A percentile compares a stretch with the other conserved stretches of the same genome.
These are phyloP conservation scores for Aspergillus cavernicola DNA, from an alignment of 495 filamentous ascomycete genomes.

Conservation along the genomic window DNA sequence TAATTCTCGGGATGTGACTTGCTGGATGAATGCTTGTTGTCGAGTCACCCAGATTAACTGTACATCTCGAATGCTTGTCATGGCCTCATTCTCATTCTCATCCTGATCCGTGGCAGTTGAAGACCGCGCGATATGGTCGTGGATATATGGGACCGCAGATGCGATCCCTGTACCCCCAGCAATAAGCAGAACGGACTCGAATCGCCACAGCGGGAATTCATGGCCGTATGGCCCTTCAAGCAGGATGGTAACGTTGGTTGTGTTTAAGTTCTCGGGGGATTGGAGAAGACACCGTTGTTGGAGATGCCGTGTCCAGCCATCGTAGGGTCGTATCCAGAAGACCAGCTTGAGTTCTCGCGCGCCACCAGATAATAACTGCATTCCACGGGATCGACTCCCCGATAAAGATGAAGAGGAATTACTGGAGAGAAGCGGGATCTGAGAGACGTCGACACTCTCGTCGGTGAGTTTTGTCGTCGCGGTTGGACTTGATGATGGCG, in stretches of 20 bases:
- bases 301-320: constrained; percentile 47
- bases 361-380: background rate
- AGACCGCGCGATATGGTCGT: constrained; percentile 31
- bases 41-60: constrained; percentile 42
- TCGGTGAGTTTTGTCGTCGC: too few relatives aligned
- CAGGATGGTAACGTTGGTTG: constrained; percentile 33
- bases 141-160: constrained; percentile 50
- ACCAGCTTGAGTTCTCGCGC: constrained; percentile 20
- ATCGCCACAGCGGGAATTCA: constrained; percentile 43
- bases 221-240: constrained; percentile 61
- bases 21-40: constrained; percentile 31
- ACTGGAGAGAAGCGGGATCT: constrained; percentile 34
- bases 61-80: constrained; percentile 24
- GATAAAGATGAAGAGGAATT: background rate
- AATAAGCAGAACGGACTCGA: constrained; percentile 52
- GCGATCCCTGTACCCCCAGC: constrained; percentile 60
- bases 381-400: background rate
- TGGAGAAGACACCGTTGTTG: constrained; percentile 35
- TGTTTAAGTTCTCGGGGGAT: constrained; percentile 14
- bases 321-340: constrained; percentile 47
- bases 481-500: too few relatives aligned
- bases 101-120: constrained; percentile 3
- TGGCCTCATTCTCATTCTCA: constrained; percentile 6
- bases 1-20: constrained; percentile 30
- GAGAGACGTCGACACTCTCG: constrained; percentile 20